Evolutionary conservation across 2,329 filamentous ascomycete species (phyloP), one percentile per base, ranked within the genome.

Genomic region (Penicillium sp.): DNA sequence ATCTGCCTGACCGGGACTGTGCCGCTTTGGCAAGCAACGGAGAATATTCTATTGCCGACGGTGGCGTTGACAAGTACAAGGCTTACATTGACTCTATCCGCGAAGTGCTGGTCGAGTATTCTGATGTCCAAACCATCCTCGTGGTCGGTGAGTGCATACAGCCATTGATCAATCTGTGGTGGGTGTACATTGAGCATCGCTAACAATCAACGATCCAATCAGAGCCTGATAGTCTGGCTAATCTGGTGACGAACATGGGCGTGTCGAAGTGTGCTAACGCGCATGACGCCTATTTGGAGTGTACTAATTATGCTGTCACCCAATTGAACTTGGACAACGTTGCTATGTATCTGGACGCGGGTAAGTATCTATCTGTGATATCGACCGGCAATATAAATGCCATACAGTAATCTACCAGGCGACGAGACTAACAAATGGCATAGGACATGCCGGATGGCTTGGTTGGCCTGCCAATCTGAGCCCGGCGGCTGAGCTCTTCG

Each of bases 171-270:
- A 6, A 6, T 18, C 3, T 4, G 2, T 4, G 14, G 25, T 2
- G 12, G 4, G 30, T 30, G 10, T 1, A 7, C n/a, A 13, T 35
- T 16, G 4, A 1, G 10, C 58, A 60, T 3, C 63, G 66, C 73
- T 62, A 63, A 69, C 10, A 16, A 25, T 3, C 7, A 25, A 25
- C 22, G 22, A 25, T 25, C 56, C 67, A 31, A 19, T 46, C 62
- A 79, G 81, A 85, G 64, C 82, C 82, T 40, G 81, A 84, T 67
- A 82, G 77, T 44, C 72, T 84, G 34, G 80, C 79, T 49, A 85
- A 84, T 68, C 67, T 84, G 57, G 77, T 84, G 35, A 84, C 82
- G 63, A 84, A 84, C 69, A 57, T 76, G 57, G 72, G 73, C 57
- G 73, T 81, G 14, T 52, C 68, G 6, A 78, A 80, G 43, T 84